A percentile compares a stretch with the other conserved stretches of the same genome.
These are phyloP conservation scores for Diutina rugosa DNA, from an alignment of 1,139 yeast species.

Conservation along the genomic window DNA sequence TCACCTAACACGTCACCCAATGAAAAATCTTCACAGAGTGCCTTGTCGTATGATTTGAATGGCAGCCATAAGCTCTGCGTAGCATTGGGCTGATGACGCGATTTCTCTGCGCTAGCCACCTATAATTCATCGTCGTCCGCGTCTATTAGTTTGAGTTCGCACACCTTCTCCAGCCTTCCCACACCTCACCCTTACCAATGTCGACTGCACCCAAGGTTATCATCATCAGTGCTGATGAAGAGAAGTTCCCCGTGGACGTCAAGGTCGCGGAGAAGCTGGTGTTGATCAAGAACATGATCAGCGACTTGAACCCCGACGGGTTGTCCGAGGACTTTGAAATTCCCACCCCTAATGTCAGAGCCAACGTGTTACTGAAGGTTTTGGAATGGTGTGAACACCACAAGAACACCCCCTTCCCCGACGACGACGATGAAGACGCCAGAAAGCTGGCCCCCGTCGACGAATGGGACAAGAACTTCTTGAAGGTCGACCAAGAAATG, in stretches of 20 bases:
- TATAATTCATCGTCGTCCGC: not conserved
- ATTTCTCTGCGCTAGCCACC: not conserved
- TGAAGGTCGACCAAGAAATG: conserved; percentile 97
- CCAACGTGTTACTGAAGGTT: conserved; percentile 79
- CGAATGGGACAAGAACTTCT: conserved; percentile 94
- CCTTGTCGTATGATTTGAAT: no score
- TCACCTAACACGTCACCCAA: no score
- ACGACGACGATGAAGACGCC: conserved; percentile 71
- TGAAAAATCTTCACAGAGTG: no score
- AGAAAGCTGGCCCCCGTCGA: conserved; percentile 60
- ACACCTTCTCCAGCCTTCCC: not conserved
- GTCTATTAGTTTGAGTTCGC: not conserved
- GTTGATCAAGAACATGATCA: conserved; percentile 81
- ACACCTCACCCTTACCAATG: not conserved
- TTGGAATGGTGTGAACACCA: conserved; percentile 98
- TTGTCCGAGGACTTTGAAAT: conserved; percentile 52
- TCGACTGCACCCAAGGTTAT: conserved; percentile 28
- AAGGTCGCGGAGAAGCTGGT: conserved; percentile 86
- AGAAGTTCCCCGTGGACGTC: conserved; percentile 59
- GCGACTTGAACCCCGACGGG: conserved; percentile 57
- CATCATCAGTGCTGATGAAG: conserved; percentile 62
- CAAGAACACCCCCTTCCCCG: conserved; percentile 70
- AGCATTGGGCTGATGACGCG: not conserved
- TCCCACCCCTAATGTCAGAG: conserved; percentile 85
- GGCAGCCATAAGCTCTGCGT: not conserved